Conservation (phyloP, 1,284 basidiomycete species). For the Marasmius sp. region DNA sequence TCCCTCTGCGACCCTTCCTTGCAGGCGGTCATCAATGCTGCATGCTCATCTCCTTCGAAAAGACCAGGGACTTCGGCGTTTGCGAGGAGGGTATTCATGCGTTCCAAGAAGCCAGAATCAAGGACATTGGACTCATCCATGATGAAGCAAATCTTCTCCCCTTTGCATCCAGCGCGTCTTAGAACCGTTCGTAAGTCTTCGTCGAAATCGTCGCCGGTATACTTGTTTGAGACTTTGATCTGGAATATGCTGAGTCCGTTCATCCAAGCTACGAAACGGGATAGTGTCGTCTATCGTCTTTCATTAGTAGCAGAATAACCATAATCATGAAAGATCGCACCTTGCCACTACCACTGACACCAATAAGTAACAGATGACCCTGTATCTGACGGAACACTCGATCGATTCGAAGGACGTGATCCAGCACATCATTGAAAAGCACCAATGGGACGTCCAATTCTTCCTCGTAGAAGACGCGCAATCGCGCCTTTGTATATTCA, state of each 20-base stretch:
- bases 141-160: slow-evolving; percentile 99
- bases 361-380: slow-evolving; percentile 94
- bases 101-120: slow-evolving; percentile 96
- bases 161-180: slow-evolving; percentile 93
- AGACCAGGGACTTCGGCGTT: slow-evolving; percentile 99
- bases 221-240: slow-evolving; percentile 98
- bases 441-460: slow-evolving; percentile 98
- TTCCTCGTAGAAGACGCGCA: slow-evolving; percentile 96
- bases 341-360: slow-evolving; percentile 97
- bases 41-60: slow-evolving; percentile 97
- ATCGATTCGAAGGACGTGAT: slow-evolving; percentile 96
- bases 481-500: slow-evolving; percentile 95
- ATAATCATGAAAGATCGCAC: slow-evolving; percentile 41
- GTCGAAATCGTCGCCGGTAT: slow-evolving; percentile 97
- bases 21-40: slow-evolving; percentile 96
- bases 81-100: slow-evolving; percentile 98
- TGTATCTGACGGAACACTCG: slow-evolving; percentile 99
- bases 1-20: slow-evolving; percentile 98
- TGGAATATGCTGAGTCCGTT: slow-evolving; percentile 98
- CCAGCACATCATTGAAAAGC: slow-evolving; percentile 97
- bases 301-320: slow-evolving; percentile 9
- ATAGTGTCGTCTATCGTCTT: slow-evolving; percentile 81
- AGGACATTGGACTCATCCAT: slow-evolving; percentile 99
- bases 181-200: slow-evolving; percentile 95
- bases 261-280: slow-evolving; percentile 99